Conservation (phyloP, 805 yeast genomes). For the Ascoidea rubescens region DNA sequence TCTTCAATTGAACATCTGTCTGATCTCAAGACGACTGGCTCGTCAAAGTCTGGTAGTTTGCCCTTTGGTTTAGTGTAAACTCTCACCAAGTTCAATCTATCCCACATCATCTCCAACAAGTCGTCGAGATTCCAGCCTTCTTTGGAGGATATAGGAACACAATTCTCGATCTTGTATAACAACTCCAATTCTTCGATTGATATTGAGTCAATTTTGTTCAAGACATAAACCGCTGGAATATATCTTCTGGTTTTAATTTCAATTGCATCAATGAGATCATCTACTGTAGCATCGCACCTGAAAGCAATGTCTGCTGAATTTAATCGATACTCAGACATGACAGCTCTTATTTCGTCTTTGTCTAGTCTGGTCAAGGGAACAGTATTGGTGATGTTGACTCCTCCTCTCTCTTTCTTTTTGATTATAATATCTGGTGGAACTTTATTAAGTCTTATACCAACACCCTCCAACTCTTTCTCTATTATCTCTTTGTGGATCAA, state of each 20-base stretch:
- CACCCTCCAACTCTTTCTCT: constrained; percentile 92
- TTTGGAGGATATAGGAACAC: constrained; percentile 93
- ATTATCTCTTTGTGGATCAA: constrained; percentile 86
- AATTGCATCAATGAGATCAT: constrained; percentile 86
- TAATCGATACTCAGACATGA: constrained; percentile 88
- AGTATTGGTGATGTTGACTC: constrained; percentile 85
- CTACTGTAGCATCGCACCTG: constrained; percentile 96
- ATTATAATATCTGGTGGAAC: constrained; percentile 86
- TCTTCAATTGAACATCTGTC: constrained; percentile 83
- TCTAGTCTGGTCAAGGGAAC: constrained; percentile 87
- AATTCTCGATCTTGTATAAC: constrained; percentile 85
- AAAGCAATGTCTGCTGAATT: constrained; percentile 94
- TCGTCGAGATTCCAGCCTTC: constrained; percentile 97
- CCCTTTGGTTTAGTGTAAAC: constrained; percentile 98
- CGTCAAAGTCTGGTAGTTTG: constrained; percentile 79
- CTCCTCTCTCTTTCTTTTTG: constrained; percentile 92
- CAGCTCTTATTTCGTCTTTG: constrained; percentile 88
- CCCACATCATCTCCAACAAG: constrained; percentile 92
- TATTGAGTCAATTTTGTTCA: constrained; percentile 92
- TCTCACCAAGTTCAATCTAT: constrained; percentile 74
- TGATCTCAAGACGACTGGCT: constrained; percentile 83
- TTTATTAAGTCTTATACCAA: constrained; percentile 89
- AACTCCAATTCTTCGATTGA: constrained; percentile 88
- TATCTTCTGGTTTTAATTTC: constrained; percentile 86
- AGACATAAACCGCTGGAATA: constrained; percentile 88